Evolutionary conservation across 75 land plant species (phyloP).

Genomic region (Cupressus sempervirens): DNA sequence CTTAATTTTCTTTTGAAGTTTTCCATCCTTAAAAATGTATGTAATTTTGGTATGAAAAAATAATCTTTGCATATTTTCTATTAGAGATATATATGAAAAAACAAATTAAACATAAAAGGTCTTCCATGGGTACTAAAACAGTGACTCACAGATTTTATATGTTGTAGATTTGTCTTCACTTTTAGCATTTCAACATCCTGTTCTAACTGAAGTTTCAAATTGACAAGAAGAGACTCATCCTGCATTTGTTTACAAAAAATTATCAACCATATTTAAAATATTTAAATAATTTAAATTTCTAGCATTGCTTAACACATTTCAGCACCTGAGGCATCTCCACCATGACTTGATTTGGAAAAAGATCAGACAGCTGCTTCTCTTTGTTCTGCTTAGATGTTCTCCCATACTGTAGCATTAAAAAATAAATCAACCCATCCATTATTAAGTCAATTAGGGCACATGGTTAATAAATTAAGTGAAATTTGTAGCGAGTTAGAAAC

Average conservation of each 20-base stretch:
- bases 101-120: no score
- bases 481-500: background rate
- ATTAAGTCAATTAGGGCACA: background rate
- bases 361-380: constrained; percentile 12
- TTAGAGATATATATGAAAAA: background rate
- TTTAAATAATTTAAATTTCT: background rate
- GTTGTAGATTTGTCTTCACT: constrained; percentile 12
- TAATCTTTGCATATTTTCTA: background rate
- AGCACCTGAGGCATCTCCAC: constrained; percentile 17
- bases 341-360: constrained; percentile 16
- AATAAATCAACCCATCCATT: background rate
- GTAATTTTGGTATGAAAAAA: no score
- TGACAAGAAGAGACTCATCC: constrained; percentile 14
- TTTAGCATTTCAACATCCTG: constrained; percentile 20
- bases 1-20: no score
- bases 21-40: no score
- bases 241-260: background rate
- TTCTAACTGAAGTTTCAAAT: constrained; percentile 21
- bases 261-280: background rate
- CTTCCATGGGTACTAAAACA: background rate
- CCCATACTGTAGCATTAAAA: background rate
- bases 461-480: background rate
- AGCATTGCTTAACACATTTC: background rate
- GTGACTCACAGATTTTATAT: constrained; percentile 1
- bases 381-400: background rate